Conservation (phyloP, 371 early-diverging fungal species). For the Rhizopus arrhizus region DNA sequence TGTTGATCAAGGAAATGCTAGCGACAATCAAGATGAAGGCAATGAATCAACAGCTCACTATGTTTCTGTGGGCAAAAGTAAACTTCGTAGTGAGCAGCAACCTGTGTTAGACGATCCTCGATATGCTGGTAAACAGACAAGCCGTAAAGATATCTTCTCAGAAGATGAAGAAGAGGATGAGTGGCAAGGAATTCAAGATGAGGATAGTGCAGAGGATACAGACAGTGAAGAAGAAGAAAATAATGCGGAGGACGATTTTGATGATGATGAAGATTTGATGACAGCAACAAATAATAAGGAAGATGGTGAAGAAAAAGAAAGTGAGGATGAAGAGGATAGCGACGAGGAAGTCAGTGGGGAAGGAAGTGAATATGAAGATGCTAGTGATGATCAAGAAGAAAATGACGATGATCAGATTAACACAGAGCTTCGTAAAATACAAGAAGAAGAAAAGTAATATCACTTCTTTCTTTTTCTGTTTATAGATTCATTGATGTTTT, state of each 20-base stretch:
- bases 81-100: conserved; percentile 62
- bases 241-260: conserved; percentile 12
- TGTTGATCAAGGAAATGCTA: conserved; percentile 54
- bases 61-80: conserved; percentile 72
- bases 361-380: conserved; percentile 32
- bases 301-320: conserved; percentile 21
- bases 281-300: conserved; percentile 16
- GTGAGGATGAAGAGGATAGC: conserved; percentile 21
- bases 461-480: conserved; percentile 3
- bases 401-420: conserved; percentile 44
- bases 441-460: conserved; percentile 75
- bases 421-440: conserved; percentile 73
- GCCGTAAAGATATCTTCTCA: conserved; percentile 64
- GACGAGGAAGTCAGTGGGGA: conserved; percentile 21
- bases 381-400: conserved; percentile 21
- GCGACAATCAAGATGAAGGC: conserved; percentile 49
- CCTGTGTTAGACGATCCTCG: conserved; percentile 76
- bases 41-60: conserved; percentile 68
- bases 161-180: conserved; percentile 44
- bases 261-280: conserved; percentile 46
- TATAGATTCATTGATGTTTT: neutral
- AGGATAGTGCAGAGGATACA: conserved; percentile 35
- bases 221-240: conserved; percentile 24
- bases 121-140: conserved; percentile 72
- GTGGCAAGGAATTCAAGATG: conserved; percentile 13